Percentiles rank a stretch among this genome's conserved stretches.
phyloP scores from a whole-genome alignment of 768 basidiomycete species.

The Suillus americanus region DNA sequence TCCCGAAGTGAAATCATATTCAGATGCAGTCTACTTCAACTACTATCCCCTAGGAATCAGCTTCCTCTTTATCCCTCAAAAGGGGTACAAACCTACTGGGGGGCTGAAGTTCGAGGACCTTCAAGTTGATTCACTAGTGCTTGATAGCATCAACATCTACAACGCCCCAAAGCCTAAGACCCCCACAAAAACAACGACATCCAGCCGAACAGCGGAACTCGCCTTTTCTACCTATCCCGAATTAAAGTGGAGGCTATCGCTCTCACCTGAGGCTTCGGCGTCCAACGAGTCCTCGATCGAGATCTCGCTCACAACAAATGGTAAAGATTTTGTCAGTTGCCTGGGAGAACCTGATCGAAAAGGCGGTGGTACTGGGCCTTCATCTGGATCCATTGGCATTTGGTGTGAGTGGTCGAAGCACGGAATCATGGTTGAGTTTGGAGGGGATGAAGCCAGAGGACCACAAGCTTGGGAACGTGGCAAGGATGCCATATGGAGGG shows the following conservation, averaged over 20 bases:
- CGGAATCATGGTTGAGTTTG: slow-evolving; percentile 86
- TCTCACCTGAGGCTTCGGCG: slow-evolving; percentile 25
- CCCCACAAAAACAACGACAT: slow-evolving; percentile 31
- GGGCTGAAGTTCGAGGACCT: slow-evolving; percentile 48
- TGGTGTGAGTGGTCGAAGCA: slow-evolving; percentile 91
- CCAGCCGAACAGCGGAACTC: slow-evolving; percentile 45
- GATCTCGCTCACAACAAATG: slow-evolving; percentile 54
- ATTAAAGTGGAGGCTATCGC: slow-evolving; percentile 49
- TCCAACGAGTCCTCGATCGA: slow-evolving; percentile 34
- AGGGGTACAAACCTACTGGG: slow-evolving; percentile 58
- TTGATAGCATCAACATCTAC: slow-evolving; percentile 84
- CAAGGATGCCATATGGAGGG: slow-evolving; percentile 77
- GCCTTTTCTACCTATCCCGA: slow-evolving; percentile 58
- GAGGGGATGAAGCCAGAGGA: slow-evolving; percentile 72
- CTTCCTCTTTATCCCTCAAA: slow-evolving; percentile 67
- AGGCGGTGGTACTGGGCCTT: slow-evolving; percentile 86
- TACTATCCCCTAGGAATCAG: slow-evolving; percentile 81
- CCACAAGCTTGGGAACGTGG: slow-evolving; percentile 88
- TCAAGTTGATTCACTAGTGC: slow-evolving; percentile 46
- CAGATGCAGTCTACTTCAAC: slow-evolving; percentile 87
- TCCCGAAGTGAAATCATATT: slow-evolving; percentile 75
- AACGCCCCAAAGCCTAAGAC: slow-evolving; percentile 46
- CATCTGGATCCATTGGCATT: slow-evolving; percentile 81
- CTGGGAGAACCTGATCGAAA: slow-evolving; percentile 90
- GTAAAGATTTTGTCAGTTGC: slow-evolving; percentile 70